Percentiles rank a stretch among this genome's conserved stretches.
Evolutionary conservation across 2,329 filamentous ascomycete species (phyloP).

Genomic region (Stenocarpella maydis): DNA sequence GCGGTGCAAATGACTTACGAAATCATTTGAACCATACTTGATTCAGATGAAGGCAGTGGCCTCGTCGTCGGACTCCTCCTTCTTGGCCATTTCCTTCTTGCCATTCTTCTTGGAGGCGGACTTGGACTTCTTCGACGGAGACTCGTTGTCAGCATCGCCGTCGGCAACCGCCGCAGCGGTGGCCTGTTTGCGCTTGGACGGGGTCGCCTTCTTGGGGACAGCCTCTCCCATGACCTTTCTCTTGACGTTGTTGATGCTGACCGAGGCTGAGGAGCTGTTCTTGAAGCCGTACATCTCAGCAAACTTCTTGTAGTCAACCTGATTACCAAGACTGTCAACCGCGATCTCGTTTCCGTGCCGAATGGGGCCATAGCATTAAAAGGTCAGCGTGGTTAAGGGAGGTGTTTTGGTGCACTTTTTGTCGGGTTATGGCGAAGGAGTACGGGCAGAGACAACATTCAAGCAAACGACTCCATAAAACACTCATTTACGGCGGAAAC

Average conservation of each 20-base stretch:
- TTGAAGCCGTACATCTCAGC: slow-evolving; percentile 23
- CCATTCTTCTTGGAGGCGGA: background rate
- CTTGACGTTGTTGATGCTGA: background rate
- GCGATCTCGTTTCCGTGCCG: background rate
- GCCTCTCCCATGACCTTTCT: slow-evolving; percentile 12
- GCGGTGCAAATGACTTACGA: background rate
- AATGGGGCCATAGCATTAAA: too few species aligned
- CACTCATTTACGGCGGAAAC: background rate
- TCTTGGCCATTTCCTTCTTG: background rate
- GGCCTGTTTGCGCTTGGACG: slow-evolving; percentile 3
- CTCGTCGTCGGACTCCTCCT: background rate
- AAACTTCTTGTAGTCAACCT: slow-evolving; percentile 25
- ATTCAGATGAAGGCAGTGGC: background rate
- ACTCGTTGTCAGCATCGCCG: background rate
- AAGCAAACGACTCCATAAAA: background rate
- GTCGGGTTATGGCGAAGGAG: too few species aligned
- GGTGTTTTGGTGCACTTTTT: too few species aligned
- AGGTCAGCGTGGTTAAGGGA: too few species aligned
- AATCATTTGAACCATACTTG: too few species aligned
- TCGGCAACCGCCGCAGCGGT: fast-evolving
- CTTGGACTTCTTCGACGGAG: slow-evolving; percentile 18
- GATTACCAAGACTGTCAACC: background rate
- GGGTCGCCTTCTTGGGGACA: background rate
- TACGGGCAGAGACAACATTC: background rate
- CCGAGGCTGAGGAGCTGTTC: background rate